phyloP scores from a whole-genome alignment of 768 basidiomycete species.

The Leccinellum albellum region DNA sequence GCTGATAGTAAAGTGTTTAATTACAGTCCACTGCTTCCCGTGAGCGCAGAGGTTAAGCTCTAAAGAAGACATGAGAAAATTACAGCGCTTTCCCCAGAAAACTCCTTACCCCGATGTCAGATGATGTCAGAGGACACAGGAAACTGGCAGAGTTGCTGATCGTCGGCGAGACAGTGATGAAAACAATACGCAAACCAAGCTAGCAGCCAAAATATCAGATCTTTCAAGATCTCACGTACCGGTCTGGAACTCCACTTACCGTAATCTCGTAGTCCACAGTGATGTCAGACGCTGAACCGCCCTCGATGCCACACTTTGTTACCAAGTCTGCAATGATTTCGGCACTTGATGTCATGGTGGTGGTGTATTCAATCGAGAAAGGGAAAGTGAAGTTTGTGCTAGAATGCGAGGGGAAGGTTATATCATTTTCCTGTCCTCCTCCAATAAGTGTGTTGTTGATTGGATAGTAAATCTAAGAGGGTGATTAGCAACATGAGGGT shows the following conservation, averaged over 20 bases:
- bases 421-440: constrained; percentile 45
- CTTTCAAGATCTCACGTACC: neutral
- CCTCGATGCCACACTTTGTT: constrained; percentile 55
- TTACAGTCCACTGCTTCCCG: constrained; percentile 4
- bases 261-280: constrained; percentile 64
- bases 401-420: constrained; percentile 48
- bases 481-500: constrained; percentile 2
- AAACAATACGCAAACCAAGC: constrained; percentile 63
- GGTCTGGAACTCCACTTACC: constrained; percentile 30
- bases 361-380: constrained; percentile 62
- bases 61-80: constrained; percentile 15
- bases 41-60: constrained; percentile 17
- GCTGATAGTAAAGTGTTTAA: neutral
- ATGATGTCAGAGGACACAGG: constrained; percentile 53
- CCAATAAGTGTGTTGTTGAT: constrained; percentile 69
- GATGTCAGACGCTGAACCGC: constrained; percentile 45
- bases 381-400: constrained; percentile 74
- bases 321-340: constrained; percentile 60
- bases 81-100: neutral
- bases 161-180: constrained; percentile 63
- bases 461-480: constrained; percentile 64
- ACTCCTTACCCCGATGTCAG: constrained; percentile 23
- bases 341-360: constrained; percentile 46
- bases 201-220: constrained; percentile 26
- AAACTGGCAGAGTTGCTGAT: constrained; percentile 61